Conservation (phyloP, 2,329 filamentous ascomycete genomes). For the Diaporthe sp. region DNA sequence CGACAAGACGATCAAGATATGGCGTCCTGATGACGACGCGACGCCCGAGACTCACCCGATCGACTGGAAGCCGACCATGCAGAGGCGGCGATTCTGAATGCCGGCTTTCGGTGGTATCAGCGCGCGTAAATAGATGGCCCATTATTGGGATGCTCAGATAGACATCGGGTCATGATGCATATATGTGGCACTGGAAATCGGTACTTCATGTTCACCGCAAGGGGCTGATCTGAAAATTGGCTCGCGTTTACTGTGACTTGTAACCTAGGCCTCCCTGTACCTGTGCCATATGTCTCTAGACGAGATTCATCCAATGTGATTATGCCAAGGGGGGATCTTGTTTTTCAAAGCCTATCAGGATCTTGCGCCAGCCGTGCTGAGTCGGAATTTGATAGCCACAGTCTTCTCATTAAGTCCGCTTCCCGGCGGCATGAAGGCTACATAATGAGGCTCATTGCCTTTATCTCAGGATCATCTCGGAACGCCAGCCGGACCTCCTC, state of each 20-base stretch:
- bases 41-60: slow-evolving; percentile 93
- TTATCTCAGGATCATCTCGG: slow-evolving; percentile 88
- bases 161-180: neutral
- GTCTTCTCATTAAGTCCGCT: neutral
- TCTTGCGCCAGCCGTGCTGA: neutral
- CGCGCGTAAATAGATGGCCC: neutral
- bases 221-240: neutral
- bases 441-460: slow-evolving; percentile 72
- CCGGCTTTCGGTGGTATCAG: neutral
- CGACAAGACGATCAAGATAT: slow-evolving; percentile 99
- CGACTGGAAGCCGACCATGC: slow-evolving; percentile 89
- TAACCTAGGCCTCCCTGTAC: neutral
- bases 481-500: slow-evolving; percentile 93
- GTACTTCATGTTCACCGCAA: neutral
- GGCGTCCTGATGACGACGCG: slow-evolving; percentile 93
- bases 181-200: neutral
- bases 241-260: neutral
- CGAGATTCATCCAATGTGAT: neutral
- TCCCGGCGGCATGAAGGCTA: slow-evolving; percentile 37
- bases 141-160: neutral
- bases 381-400: neutral
- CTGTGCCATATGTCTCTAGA: neutral
- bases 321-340: neutral
- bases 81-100: slow-evolving; percentile 78
- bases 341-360: no score